These are phyloP conservation scores for Pestalotiopsis sp. DNA, from an alignment of 2,329 filamentous ascomycete genomes.

Conservation along the genomic window DNA sequence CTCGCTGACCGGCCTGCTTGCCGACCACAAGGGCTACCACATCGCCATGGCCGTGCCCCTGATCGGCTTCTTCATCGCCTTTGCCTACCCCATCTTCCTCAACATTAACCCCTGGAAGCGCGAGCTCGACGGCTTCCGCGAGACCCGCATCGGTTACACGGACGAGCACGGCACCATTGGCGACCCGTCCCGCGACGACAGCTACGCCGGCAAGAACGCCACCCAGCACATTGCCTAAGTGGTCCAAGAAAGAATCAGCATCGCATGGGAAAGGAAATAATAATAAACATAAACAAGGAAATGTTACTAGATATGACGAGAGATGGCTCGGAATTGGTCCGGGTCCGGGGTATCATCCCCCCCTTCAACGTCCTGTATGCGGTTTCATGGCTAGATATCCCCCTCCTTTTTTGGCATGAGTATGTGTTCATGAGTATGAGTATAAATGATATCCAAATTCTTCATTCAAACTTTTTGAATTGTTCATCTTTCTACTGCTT, in stretches of 20 bases:
- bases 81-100: constrained; percentile 11
- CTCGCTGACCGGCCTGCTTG: constrained; percentile 8
- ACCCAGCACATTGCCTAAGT: constrained; percentile 3
- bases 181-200: constrained; percentile 2
- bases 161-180: constrained; percentile 9
- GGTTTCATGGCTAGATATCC: constrained; percentile 4
- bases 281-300: background rate
- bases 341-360: background rate
- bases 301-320: background rate
- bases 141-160: constrained; percentile 11
- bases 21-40: constrained; percentile 11
- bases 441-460: background rate
- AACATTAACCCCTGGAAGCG: constrained; percentile 12
- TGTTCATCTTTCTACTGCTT: too few relatives aligned
- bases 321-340: background rate
- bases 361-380: background rate
- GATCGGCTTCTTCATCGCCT: constrained; percentile 7
- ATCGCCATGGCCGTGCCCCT: constrained; percentile 10
- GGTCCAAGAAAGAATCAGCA: background rate
- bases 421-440: constrained; percentile 1
- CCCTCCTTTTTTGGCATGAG: background rate
- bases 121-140: constrained; percentile 13
- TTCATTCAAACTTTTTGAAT: too few relatives aligned
- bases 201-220: constrained; percentile 2
- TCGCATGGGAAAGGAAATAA: background rate